A percentile compares a stretch with the other conserved stretches of the same genome.
Conservation (phyloP, 495 filamentous ascomycete species). For the Penicillium angulare region DNA sequence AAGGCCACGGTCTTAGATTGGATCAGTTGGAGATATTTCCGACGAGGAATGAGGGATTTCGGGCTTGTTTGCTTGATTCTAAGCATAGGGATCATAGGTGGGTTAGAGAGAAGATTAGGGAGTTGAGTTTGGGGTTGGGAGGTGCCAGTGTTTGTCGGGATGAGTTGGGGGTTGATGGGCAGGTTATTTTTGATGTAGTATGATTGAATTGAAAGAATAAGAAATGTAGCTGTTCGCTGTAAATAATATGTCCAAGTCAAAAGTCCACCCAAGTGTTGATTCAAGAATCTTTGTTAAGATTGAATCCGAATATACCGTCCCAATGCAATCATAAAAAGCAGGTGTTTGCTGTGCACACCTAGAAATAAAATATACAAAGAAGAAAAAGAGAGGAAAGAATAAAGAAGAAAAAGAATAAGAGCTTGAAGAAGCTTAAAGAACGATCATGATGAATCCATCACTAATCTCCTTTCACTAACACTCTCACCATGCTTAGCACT, state of each 20-base stretch:
- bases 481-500: conserved; percentile 15
- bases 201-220: too few species aligned
- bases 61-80: conserved; percentile 20
- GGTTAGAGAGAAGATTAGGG: conserved; percentile 18
- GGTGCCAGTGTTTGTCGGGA: conserved; percentile 9
- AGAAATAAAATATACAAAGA: neutral
- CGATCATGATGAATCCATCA: conserved; percentile 22
- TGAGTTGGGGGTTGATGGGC: conserved; percentile 21
- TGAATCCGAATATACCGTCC: conserved; percentile 1
- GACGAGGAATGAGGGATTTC: conserved; percentile 25
- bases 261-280: conserved; percentile 6
- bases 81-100: conserved; percentile 27
- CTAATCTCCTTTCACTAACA: conserved; percentile 22
- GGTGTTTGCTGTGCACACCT: neutral
- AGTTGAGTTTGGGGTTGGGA: conserved; percentile 24
- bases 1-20: conserved; percentile 5
- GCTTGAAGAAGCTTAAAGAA: conserved; percentile 3
- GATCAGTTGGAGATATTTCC: conserved; percentile 33
- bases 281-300: too few species aligned
- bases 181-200: conserved; percentile 25
- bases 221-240: too few species aligned
- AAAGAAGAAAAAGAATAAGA: conserved; percentile 3
- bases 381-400: conserved; percentile 4
- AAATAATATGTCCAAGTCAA: neutral
- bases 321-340: conserved; percentile 10